phyloP scores from a whole-genome alignment of 148 eudicot genomes.

The Rhododendron henanense region DNA sequence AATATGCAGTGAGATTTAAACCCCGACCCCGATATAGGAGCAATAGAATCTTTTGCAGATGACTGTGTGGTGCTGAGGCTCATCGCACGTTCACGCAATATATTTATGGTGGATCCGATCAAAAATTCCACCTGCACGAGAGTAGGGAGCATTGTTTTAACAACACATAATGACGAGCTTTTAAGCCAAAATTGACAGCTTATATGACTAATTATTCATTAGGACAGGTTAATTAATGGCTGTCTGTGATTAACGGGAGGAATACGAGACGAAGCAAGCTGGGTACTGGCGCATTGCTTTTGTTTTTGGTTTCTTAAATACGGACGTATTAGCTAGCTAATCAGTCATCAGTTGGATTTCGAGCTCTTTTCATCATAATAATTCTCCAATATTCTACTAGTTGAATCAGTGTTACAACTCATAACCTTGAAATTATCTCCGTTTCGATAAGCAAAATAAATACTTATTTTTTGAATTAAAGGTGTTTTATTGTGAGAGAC shows the following conservation, averaged over 20 bases:
- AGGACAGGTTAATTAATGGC: not conserved
- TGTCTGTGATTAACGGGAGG: conserved; percentile 4
- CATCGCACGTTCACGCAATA: no score
- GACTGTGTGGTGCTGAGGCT: no score
- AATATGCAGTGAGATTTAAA: not conserved
- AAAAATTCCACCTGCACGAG: not conserved
- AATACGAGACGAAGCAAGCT: conserved; percentile 12
- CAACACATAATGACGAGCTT: not conserved
- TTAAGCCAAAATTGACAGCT: not conserved
- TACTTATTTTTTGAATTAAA: no score
- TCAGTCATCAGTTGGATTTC: not conserved
- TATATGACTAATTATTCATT: not conserved
- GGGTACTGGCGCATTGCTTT: not conserved
- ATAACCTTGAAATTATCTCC: not conserved
- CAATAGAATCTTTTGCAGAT: not conserved
- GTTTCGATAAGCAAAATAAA: no score
- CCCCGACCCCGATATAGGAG: not conserved
- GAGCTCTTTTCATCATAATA: not conserved
- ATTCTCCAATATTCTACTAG: not conserved
- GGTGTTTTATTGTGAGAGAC: no score
- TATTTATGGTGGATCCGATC: no score
- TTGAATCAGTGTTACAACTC: not conserved
- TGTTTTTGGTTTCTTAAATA: not conserved
- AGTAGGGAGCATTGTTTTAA: not conserved
- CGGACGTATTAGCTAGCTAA: not conserved